Evolutionary conservation across 805 yeast genomes (phyloP).

Genomic region (Kregervanrija pseudodelftensis): DNA sequence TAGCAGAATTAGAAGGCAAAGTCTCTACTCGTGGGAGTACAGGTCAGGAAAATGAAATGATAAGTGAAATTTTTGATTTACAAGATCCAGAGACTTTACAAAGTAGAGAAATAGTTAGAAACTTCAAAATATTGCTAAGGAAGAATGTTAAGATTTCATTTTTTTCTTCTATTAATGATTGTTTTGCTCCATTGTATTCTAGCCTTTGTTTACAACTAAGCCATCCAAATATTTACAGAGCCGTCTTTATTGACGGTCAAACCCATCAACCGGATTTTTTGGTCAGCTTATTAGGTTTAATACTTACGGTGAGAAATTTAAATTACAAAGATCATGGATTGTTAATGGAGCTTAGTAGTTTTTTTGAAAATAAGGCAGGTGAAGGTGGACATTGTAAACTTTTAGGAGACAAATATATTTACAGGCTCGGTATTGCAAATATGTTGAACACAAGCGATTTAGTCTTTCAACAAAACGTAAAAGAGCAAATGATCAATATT

Average conservation of each 20-base stretch:
- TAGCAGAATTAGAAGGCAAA: constrained; percentile 77
- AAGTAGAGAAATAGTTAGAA: constrained; percentile 60
- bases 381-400: constrained; percentile 77
- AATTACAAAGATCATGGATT: constrained; percentile 25
- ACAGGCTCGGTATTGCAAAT: constrained; percentile 65
- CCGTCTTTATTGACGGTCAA: constrained; percentile 61
- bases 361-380: constrained; percentile 69
- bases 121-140: constrained; percentile 57
- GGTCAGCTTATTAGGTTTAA: constrained; percentile 23
- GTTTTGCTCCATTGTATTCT: constrained; percentile 86
- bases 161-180: constrained; percentile 85
- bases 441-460: constrained; percentile 70
- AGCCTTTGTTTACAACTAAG: constrained; percentile 67
- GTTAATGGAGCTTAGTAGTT: constrained; percentile 56
- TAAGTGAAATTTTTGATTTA: constrained; percentile 81
- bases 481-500: constrained; percentile 16
- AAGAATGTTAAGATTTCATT: constrained; percentile 72
- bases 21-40: constrained; percentile 62
- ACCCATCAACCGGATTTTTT: constrained; percentile 34
- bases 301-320: constrained; percentile 22
- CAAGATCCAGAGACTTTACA: constrained; percentile 69
- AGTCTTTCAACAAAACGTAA: constrained; percentile 33
- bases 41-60: constrained; percentile 77
- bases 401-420: constrained; percentile 49
- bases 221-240: constrained; percentile 85